Evolutionary conservation across 1,284 basidiomycete species (phyloP), one percentile per base, ranked within the genome.

Genomic region (Coniferiporia sulphurascens): DNA sequence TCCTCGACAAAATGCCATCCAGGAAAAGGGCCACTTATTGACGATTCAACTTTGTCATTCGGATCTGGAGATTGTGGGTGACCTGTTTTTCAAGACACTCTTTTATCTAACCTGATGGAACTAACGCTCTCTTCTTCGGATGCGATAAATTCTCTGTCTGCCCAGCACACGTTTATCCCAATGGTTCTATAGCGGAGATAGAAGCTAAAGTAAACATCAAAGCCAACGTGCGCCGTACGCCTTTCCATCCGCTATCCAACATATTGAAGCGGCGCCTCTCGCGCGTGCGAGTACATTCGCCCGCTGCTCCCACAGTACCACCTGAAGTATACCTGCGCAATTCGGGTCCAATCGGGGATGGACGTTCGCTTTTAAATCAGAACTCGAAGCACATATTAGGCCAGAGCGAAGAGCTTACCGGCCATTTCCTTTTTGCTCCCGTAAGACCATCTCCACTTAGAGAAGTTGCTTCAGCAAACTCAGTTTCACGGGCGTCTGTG

Each of bases 211-310:
- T 34, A 50, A 12, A 19, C 22, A 19, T 32, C 17, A 21, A 51
- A 35, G 32, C 36, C 10, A 15, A 41, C 15, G 38, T 8, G 38
- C 38, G 38, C 15, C 38, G 38, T 8, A 41, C 9, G 38, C 38
- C 38, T 41, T 32, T 48, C 9, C 12, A 1, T 22, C 43, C 56
- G 27, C 6, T 21, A n/a, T n/a, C 41, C 8, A 38, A 38, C 10
- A 8, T 52, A 48, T 19, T 56, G 22, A 56, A 60, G 22, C 48
- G 59, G 12, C 48, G 56, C 19, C 59, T 56, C 36, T 38, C 50
- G 19, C 59, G 59, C 27, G 55, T 60, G 34, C 59, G 49, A 1
- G n/a, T 35, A 36, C 59, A 60, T 27, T 49, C 56, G 13, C 55
- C 59, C 9, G 56, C 56, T 41, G 56, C 59, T 1, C 46, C 56